Evolutionary conservation across 2,329 filamentous ascomycete genomes (phyloP).

Genomic region (Pseudogymnoascus sp.): DNA sequence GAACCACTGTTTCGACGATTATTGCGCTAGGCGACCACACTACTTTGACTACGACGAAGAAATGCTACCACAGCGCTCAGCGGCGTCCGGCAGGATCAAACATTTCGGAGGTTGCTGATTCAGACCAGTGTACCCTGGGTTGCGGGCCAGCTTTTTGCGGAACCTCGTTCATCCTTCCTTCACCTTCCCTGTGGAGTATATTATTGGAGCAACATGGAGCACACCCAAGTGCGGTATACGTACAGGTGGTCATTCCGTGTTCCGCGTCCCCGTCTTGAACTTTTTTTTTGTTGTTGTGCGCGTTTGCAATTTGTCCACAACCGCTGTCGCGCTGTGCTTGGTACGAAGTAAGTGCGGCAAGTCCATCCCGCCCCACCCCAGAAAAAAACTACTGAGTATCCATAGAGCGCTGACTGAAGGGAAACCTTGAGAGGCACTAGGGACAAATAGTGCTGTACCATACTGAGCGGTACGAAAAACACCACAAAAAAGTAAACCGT

Average conservation of each 20-base stretch:
- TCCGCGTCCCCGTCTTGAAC: neutral
- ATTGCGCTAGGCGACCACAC: slow-evolving; percentile 3
- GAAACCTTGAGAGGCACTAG: neutral
- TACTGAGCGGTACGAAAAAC: neutral
- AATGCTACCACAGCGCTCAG: neutral
- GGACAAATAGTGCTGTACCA: neutral
- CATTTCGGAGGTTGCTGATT: slow-evolving; percentile 9
- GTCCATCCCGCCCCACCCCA: neutral
- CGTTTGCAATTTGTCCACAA: slow-evolving; percentile 8
- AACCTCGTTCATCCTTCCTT: neutral
- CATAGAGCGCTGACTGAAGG: neutral
- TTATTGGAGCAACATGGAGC: slow-evolving; percentile 1
- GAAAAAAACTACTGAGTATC: neutral
- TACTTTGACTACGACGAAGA: neutral
- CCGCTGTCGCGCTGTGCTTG: neutral
- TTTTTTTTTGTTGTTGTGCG: neutral
- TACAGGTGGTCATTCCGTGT: neutral
- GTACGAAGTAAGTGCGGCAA: neutral
- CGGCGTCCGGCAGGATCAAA: neutral
- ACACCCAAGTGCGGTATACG: neutral
- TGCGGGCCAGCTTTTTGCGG: slow-evolving; percentile 8
- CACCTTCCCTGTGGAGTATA: slow-evolving; percentile 4
- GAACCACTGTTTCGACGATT: slow-evolving; percentile 9
- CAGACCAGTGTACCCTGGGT: slow-evolving; percentile 8
- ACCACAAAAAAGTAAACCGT: neutral